These are phyloP conservation scores for Vigna trinervia DNA, from an alignment of 306 rosid genomes.

Conservation along the genomic window DNA sequence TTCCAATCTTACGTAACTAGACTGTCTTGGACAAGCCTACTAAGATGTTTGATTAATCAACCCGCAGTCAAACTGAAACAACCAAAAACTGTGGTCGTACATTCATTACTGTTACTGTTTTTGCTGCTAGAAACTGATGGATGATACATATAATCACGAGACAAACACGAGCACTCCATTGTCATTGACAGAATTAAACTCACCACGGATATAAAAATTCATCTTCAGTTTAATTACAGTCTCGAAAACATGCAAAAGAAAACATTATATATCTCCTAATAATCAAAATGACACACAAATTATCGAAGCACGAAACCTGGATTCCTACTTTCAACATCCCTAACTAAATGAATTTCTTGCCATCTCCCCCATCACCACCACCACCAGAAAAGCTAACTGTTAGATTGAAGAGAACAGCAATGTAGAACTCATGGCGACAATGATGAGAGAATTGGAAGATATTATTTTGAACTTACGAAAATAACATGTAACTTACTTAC, in stretches of 20 bases:
- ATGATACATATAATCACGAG: neutral
- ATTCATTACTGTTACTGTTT: neutral
- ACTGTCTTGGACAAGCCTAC: neutral
- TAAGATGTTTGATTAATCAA: slow-evolving; percentile 13
- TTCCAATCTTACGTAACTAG: neutral
- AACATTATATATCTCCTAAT: slow-evolving; percentile 21
- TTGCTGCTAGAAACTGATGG: neutral
- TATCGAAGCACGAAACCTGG: slow-evolving; percentile 25
- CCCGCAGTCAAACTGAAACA: slow-evolving; percentile 2
- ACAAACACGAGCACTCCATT: neutral
- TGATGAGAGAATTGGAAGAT: neutral
- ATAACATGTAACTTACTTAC: neutral
- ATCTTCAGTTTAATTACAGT: slow-evolving; percentile 55
- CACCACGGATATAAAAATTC: slow-evolving; percentile 35
- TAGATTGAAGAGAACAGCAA: neutral
- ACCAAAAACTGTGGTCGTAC: neutral
- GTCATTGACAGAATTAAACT: slow-evolving; percentile 41
- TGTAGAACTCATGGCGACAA: neutral
- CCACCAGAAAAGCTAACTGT: neutral
- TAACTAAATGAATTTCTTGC: slow-evolving; percentile 28
- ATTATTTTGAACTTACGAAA: neutral
- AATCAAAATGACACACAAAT: slow-evolving; percentile 20
- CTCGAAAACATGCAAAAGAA: slow-evolving; percentile 17
- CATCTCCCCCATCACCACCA: neutral
- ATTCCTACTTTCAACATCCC: slow-evolving; percentile 34